phyloP scores from a whole-genome alignment of 768 basidiomycete species.

The Leccinum broughii region DNA sequence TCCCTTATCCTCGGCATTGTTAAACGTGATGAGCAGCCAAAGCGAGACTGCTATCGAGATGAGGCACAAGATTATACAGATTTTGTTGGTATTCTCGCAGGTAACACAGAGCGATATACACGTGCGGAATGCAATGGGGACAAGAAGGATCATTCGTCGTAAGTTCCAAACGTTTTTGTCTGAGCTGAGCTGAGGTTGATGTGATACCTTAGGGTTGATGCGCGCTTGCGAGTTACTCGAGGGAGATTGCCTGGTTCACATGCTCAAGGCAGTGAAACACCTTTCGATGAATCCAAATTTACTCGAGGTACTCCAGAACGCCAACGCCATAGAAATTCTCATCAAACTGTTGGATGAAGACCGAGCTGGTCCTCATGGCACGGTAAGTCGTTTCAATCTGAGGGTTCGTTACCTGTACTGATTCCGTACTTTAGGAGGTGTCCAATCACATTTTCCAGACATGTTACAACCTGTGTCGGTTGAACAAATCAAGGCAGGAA shows the following conservation, averaged over 20 bases:
- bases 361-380: conserved; percentile 72
- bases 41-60: conserved; percentile 67
- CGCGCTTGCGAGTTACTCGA: conserved; percentile 86
- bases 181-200: conserved; percentile 1
- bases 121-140: conserved; percentile 89
- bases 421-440: conserved; percentile 66
- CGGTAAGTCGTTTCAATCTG: conserved; percentile 49
- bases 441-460: conserved; percentile 97
- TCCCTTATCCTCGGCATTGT: conserved; percentile 84
- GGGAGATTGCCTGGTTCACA: conserved; percentile 82
- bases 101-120: conserved; percentile 95
- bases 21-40: conserved; percentile 81
- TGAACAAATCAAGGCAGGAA: conserved; percentile 94
- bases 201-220: conserved; percentile 62
- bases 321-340: conserved; percentile 92
- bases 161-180: conserved; percentile 35
- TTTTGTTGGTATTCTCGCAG: conserved; percentile 89
- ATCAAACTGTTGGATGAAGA: conserved; percentile 82
- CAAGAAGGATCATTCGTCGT: conserved; percentile 87
- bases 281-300: conserved; percentile 90
- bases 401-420: neutral
- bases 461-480: conserved; percentile 92
- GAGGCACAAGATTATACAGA: conserved; percentile 88
- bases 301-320: conserved; percentile 93
- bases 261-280: conserved; percentile 95